Evolutionary conservation across 2,329 filamentous ascomycete genomes (phyloP).

Genomic region (Monascus ruber): DNA sequence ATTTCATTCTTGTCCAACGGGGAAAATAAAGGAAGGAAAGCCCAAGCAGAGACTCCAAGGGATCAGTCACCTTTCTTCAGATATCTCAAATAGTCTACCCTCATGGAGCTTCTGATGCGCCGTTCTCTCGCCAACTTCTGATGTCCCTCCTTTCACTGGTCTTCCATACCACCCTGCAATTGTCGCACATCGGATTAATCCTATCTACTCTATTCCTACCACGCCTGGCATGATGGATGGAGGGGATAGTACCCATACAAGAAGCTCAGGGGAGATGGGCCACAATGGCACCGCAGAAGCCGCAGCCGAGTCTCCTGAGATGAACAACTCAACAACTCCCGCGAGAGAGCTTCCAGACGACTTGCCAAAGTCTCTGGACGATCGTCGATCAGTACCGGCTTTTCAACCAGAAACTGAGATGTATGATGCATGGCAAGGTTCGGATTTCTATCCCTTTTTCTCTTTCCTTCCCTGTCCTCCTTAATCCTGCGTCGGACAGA

Average conservation of each 20-base stretch:
- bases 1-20: no score
- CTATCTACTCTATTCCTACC: background rate
- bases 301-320: no score
- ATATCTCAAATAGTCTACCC: slow-evolving; percentile 1
- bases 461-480: background rate
- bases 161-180: background rate
- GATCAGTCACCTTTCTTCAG: background rate
- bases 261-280: background rate
- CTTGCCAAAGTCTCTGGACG: slow-evolving; percentile 82
- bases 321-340: background rate
- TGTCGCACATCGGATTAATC: background rate
- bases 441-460: slow-evolving; percentile 16
- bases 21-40: no score
- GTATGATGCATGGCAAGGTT: slow-evolving; percentile 98
- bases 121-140: background rate
- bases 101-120: slow-evolving; percentile 7
- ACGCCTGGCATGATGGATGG: no score
- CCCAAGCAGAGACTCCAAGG: no score
- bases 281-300: background rate
- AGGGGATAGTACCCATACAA: background rate
- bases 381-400: slow-evolving; percentile 58
- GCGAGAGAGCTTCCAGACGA: slow-evolving; percentile 58
- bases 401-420: slow-evolving; percentile 82
- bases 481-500: background rate
- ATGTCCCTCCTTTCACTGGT: background rate